Base-by-base conservation (phyloP, 2,329 filamentous ascomycete species). In the Falciphora oryzae region DNA sequence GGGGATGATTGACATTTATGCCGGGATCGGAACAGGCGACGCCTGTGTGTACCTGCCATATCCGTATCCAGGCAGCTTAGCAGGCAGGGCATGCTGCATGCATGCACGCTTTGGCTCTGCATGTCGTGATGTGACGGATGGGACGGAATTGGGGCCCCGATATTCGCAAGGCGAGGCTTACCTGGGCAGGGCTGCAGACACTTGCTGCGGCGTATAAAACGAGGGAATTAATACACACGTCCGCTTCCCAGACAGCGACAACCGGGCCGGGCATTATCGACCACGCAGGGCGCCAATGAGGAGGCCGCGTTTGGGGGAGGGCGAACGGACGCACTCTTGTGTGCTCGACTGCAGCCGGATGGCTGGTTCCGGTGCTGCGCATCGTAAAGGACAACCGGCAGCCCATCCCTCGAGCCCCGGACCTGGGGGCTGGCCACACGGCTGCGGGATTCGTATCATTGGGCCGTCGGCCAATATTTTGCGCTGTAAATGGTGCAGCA, bases 41-140 rank as follows among this genome's bases (percentile, higher is more conserved):
- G 38, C 16, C 14, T 44, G 38, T 53, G 18, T 11, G 44, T 25
- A 11, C 44, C 44, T 53, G 22, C 44, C 44, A 22, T 53, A 25
- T 53, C 22, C 18, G 44, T 22, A 18, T 50, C 18, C 38, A 7
- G 38, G 7, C 22, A 50, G 44, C 5, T 10, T 8, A 14, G 44
- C 22, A 22, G 44, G 44, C 44, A 53, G n/a, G 44, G 7, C 18
- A 53, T 53, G 44, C 44, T 25, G 44, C 44, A 53, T 53, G 44
- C 44, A 53, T 53, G 44, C 44, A 53, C 44, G 44, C 22, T 11
- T 22, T 8, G 44, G 22, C 10, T 25, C n/a, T 25, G 44, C 18
- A 53, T n/a, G 44, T 53, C 44, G 44, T 53, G 44, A 53, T 53
- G n/a, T 53, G 44, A 53, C 44, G 22, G 44, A n/a, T 53, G 44